Evolutionary conservation across 495 filamentous ascomycete species (phyloP).

Genomic region (Neurospora sp.): DNA sequence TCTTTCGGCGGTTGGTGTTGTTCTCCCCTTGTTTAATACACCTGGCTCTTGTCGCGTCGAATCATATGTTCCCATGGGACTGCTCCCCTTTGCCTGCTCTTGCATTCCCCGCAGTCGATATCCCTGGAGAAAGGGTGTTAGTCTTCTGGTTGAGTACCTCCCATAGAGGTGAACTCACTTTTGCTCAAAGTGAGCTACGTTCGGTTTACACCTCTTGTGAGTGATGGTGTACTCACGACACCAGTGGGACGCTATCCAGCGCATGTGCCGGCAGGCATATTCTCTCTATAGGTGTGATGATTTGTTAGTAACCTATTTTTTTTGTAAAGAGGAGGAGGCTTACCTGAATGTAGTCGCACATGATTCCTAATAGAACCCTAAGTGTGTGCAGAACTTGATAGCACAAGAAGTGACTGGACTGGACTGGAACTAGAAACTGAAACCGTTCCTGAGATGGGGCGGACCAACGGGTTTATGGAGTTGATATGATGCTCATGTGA

Average conservation of each 20-base stretch:
- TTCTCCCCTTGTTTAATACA: neutral
- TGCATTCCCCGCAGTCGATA: conserved; percentile 17
- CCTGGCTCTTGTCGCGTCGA: neutral
- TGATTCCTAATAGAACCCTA: conserved; percentile 3
- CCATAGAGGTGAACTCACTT: neutral
- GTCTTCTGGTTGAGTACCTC: neutral
- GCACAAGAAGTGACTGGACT: neutral
- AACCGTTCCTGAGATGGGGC: neutral
- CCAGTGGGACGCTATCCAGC: conserved; percentile 19
- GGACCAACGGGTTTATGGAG: neutral
- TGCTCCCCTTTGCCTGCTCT: conserved; percentile 3
- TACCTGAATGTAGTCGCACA: conserved; percentile 12
- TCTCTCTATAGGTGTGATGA: conserved; percentile 5
- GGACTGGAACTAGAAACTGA: neutral
- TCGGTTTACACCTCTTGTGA: conserved; percentile 14
- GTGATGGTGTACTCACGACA: conserved; percentile 14
- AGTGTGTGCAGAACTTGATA: neutral
- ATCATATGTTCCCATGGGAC: conserved; percentile 17
- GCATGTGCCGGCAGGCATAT: conserved; percentile 18
- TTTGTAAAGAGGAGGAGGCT: neutral
- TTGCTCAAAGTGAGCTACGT: conserved; percentile 16
- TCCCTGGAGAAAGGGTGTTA: neutral
- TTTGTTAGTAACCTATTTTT: neutral
- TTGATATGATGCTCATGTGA: neutral
- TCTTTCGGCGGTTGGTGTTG: neutral